Evolutionary conservation across 1,284 basidiomycete genomes (phyloP), one percentile per base, ranked within the genome.

Genomic region (Pulchroboletus neoregius): DNA sequence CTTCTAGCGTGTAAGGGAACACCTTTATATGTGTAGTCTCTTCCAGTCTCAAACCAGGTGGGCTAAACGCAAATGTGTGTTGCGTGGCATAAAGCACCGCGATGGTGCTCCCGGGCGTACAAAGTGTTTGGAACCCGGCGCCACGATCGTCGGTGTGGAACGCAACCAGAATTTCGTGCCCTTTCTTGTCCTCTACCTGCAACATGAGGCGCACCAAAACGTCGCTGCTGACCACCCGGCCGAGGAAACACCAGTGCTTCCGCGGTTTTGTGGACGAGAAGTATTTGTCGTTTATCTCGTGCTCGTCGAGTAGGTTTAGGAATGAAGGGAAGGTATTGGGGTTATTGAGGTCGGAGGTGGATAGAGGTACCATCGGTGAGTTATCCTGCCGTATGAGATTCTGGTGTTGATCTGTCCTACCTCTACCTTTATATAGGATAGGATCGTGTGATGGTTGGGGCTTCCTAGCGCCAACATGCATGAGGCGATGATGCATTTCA

Each of bases 81-180:
- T 61, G 64, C 1, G 57, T 56, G 36, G 61, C 61, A 13, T 63
- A 63, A 23, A 67, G 55, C 40, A 63, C 63, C 1, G 64, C 61
- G 28, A 63, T 58, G 22, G 61, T 67, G 24, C 47, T 65, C 18
- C 63, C 64, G 1, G 61, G 59, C 16, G 37, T 50, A 27, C 64
- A 63, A n/a, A 43, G 40, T 15, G 41, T 13, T 40, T 46, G 54
- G 31, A 67, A 57, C 31, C 50, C 51, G 16, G 53, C 44, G n/a
- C 61, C 61, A 32, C 61, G 61, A 35, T 63, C 61, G n/a, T 63
- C 59, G 7, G 64, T 63, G 18, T 63, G 62, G 51, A 63, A 63
- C 6, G 62, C 63, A 18, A 66, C 63, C 20, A 52, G 43, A 10
- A 65, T 33, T 39, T 31, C 38, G 11, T 62, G 49, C 8, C 65